These are phyloP conservation scores for Coemansia sp. DNA, from an alignment of 192 early-diverging fungal species.

Conservation along the genomic window DNA sequence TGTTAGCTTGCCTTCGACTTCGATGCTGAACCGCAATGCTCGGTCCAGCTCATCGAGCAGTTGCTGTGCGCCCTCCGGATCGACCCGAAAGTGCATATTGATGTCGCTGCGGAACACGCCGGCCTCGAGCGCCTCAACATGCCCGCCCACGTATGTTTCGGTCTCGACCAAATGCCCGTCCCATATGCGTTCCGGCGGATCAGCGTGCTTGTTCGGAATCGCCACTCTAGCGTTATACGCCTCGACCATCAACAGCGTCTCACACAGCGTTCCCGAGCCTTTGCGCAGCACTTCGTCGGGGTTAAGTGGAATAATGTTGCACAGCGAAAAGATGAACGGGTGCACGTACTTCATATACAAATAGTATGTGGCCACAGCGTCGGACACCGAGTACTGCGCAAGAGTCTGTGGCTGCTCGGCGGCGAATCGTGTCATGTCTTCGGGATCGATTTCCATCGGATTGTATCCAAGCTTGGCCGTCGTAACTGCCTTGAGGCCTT, in stretches of 20 bases:
- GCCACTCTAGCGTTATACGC: conserved; percentile 85
- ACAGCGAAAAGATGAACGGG: conserved; percentile 98
- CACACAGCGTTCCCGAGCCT: conserved; percentile 95
- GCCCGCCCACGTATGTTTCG: conserved; percentile 98
- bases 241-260: conserved; percentile 94
- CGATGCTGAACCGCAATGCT: conserved; percentile 85
- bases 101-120: conserved; percentile 96
- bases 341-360: conserved; percentile 99
- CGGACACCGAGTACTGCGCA: conserved; percentile 98
- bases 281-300: conserved; percentile 96
- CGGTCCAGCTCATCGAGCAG: conserved; percentile 90
- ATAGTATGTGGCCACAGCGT: conserved; percentile 99
- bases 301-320: conserved; percentile 97
- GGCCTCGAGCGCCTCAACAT: conserved; percentile 98
- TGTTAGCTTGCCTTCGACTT: conserved; percentile 73
- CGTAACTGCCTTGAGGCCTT: conserved; percentile 95
- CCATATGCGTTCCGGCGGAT: conserved; percentile 73
- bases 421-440: conserved; percentile 97
- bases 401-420: conserved; percentile 86
- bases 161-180: conserved; percentile 89
- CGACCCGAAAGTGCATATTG: conserved; percentile 78
- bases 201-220: conserved; percentile 96
- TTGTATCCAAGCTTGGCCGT: conserved; percentile 96
- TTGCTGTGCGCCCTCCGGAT: conserved; percentile 73
- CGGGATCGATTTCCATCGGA: conserved; percentile 97